A percentile compares a stretch with the other conserved stretches of the same genome.
Conservation (phyloP, 2,329 filamentous ascomycete species). For the Talaromyces verruculosus region DNA sequence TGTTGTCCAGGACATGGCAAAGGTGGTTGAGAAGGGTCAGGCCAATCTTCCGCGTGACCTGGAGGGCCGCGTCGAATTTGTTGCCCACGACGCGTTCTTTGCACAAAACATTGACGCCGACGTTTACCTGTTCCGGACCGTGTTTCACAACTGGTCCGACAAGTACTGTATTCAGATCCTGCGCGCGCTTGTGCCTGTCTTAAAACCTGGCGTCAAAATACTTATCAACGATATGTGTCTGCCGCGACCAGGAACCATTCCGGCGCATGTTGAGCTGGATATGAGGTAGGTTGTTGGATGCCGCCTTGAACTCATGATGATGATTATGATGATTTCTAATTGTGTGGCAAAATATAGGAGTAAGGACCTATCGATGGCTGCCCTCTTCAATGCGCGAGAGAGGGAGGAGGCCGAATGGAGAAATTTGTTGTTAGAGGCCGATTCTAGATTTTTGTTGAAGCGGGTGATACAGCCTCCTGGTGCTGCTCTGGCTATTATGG, state of each 20-base stretch:
- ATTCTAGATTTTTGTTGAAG: no score
- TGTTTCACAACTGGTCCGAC: slow-evolving; percentile 31
- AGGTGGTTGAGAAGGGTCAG: slow-evolving; percentile 21
- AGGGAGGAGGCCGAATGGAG: no score
- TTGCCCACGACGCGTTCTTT: slow-evolving; percentile 12
- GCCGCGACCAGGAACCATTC: slow-evolving; percentile 23
- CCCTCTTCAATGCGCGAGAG: no score
- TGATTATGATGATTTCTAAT: no score
- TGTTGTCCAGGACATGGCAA: slow-evolving; percentile 52
- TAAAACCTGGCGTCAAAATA: slow-evolving; percentile 24
- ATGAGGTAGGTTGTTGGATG: no score
- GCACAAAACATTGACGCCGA: slow-evolving; percentile 20
- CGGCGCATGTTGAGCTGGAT: neutral
- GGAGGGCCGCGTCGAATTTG: slow-evolving; percentile 1
- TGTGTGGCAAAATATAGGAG: no score
- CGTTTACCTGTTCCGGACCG: slow-evolving; percentile 27
- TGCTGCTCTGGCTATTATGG: no score
- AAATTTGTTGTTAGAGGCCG: no score
- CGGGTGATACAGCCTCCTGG: no score
- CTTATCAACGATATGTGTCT: slow-evolving; percentile 31
- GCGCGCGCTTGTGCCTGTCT: slow-evolving; percentile 23
- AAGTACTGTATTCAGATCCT: slow-evolving; percentile 26
- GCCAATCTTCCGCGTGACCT: slow-evolving; percentile 3
- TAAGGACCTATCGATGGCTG: no score
- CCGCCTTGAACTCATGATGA: no score